Percentiles rank a stretch among this genome's conserved stretches.
phyloP scores from a whole-genome alignment of 2,329 filamentous ascomycete genomes.

The Botrytis paeoniae region DNA sequence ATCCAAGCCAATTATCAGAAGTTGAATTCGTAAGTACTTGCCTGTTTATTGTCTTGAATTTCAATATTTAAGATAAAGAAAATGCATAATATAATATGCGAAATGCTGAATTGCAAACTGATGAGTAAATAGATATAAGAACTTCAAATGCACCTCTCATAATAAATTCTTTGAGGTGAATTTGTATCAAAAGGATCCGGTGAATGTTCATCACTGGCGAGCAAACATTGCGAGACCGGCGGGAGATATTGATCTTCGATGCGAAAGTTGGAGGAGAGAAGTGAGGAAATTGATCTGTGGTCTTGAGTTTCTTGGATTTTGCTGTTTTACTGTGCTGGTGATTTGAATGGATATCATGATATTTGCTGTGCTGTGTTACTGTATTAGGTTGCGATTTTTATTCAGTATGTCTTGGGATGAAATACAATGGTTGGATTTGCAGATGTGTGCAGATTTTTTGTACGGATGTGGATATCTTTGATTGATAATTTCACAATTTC shows the following conservation, averaged over 20 bases:
- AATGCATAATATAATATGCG: not conserved
- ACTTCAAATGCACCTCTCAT: conserved; percentile 44
- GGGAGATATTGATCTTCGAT: conserved; percentile 42
- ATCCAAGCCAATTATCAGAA: conserved; percentile 46
- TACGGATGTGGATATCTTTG: no score
- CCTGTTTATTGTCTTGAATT: not conserved
- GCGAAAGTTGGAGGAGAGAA: not conserved
- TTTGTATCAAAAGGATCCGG: conserved; percentile 47
- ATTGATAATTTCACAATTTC: no score
- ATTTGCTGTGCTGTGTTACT: no score
- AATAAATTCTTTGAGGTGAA: conserved; percentile 50
- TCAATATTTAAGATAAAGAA: not conserved
- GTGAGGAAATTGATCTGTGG: not conserved
- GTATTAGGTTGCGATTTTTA: no score
- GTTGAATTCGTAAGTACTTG: conserved; percentile 42
- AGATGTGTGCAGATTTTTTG: no score
- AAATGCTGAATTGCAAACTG: not conserved
- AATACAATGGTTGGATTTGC: no score
- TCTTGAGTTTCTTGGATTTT: not conserved
- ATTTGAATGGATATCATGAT: not conserved
- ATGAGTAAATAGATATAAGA: conserved; percentile 43
- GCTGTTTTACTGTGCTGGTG: not conserved
- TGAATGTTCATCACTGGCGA: conserved; percentile 47
- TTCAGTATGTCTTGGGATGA: no score
- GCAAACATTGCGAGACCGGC: conserved; percentile 44